These are phyloP conservation scores for Metarhizium guizhouense DNA, from an alignment of 2,329 filamentous ascomycete genomes.

Conservation along the genomic window DNA sequence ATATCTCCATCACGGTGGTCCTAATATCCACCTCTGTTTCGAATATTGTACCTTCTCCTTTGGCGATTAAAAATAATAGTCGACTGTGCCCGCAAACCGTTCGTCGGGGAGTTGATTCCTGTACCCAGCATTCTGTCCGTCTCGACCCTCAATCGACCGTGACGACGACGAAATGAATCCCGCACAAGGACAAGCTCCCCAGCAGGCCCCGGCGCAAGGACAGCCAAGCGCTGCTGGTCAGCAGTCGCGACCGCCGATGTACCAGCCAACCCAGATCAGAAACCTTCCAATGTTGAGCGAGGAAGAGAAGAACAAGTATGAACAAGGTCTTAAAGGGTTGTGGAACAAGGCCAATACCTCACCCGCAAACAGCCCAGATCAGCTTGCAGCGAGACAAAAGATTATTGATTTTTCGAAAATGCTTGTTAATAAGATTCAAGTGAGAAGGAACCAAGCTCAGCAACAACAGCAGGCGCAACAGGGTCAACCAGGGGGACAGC, in stretches of 20 bases:
- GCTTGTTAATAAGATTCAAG: constrained; percentile 42
- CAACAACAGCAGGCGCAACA: constrained; percentile 19
- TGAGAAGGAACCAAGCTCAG: constrained; percentile 25
- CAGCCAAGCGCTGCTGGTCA: constrained; percentile 16
- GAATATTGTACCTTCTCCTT: neutral
- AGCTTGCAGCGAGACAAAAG: constrained; percentile 45
- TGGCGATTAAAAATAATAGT: neutral
- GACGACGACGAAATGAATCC: constrained; percentile 14
- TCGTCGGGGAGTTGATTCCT: neutral
- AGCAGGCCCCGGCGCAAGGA: constrained; percentile 13
- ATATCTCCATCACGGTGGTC: neutral
- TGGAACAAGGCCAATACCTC: constrained; percentile 44
- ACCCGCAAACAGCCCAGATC: constrained; percentile 36
- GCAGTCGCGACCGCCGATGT: constrained; percentile 30
- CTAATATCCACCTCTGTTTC: neutral
- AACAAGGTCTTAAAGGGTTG: constrained; percentile 42
- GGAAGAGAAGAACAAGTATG: constrained; percentile 50
- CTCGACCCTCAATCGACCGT: neutral
- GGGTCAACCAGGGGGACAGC: constrained; percentile 13
- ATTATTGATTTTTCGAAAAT: constrained; percentile 53
- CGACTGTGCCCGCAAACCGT: neutral
- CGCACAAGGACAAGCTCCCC: constrained; percentile 13
- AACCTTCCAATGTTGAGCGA: constrained; percentile 39
- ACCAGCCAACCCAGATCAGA: constrained; percentile 43
- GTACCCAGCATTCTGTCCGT: neutral